Evolutionary conservation across 345 rosid genomes (phyloP).

Genomic region (Pistacia vera): DNA sequence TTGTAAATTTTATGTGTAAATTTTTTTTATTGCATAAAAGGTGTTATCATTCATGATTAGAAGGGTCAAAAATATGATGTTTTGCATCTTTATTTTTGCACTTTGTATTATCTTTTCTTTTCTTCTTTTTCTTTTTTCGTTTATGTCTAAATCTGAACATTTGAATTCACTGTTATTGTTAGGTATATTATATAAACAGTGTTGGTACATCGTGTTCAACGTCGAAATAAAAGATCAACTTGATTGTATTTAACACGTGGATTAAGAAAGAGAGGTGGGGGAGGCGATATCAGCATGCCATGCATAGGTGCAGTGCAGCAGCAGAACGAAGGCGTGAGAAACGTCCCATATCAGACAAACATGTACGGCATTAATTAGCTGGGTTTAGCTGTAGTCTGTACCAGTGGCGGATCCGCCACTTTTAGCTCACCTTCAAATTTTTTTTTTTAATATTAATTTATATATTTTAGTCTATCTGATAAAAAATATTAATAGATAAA

Average conservation of each 20-base stretch:
- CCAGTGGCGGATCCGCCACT: no score
- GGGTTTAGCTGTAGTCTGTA: no score
- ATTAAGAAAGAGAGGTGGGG: neutral
- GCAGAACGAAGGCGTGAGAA: neutral
- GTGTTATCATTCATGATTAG: neutral
- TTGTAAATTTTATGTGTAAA: no score
- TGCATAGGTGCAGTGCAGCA: neutral
- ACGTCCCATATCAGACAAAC: neutral
- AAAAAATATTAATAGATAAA: no score
- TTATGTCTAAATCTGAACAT: neutral
- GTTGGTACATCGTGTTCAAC: neutral
- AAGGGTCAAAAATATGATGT: neutral
- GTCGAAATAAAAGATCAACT: neutral
- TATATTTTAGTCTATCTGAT: no score
- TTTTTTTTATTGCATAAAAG: neutral
- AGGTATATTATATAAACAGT: no score
- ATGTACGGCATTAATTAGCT: constrained; percentile 2
- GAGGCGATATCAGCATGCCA: no score
- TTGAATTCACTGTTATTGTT: neutral
- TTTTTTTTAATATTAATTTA: no score
- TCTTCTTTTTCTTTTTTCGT: neutral
- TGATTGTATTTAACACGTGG: neutral
- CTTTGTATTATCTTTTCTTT: neutral
- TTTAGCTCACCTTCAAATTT: no score
- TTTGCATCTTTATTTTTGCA: neutral